These are phyloP conservation scores for Penicillium sp. DNA, from an alignment of 2,329 filamentous ascomycete genomes.

Conservation along the genomic window DNA sequence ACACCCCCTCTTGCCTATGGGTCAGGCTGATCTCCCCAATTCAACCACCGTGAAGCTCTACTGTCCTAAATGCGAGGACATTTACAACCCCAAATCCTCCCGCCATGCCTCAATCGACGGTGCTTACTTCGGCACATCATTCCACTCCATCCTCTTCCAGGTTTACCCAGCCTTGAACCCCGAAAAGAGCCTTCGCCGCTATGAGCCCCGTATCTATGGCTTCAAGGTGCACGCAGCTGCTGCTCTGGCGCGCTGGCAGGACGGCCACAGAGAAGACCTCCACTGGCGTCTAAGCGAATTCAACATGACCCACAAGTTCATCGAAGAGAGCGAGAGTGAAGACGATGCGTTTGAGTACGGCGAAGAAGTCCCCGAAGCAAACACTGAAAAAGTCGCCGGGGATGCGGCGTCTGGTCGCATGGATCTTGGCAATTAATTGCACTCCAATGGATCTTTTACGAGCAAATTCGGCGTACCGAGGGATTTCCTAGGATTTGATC, in stretches of 20 bases:
- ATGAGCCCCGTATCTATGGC: conserved; percentile 87
- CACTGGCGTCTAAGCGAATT: conserved; percentile 69
- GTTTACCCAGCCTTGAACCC: conserved; percentile 91
- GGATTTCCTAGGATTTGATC: conserved; percentile 21
- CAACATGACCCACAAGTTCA: conserved; percentile 74
- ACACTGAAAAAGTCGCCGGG: conserved; percentile 24
- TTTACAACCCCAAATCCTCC: conserved; percentile 98
- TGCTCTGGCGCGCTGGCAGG: conserved; percentile 88
- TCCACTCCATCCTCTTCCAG: conserved; percentile 99
- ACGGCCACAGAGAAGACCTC: conserved; percentile 77
- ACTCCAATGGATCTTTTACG: conserved; percentile 10
- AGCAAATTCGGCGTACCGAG: conserved; percentile 30
- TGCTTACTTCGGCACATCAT: conserved; percentile 96
- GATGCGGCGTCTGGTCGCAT: conserved; percentile 38
- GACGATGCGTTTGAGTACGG: conserved; percentile 52
- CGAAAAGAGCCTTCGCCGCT: conserved; percentile 79
- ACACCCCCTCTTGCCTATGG: conserved; percentile 92
- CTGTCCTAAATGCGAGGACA: conserved; percentile 94
- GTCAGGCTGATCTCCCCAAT: conserved; percentile 84
- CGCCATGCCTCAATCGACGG: conserved; percentile 94
- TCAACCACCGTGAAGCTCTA: conserved; percentile 93
- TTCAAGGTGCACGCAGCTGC: conserved; percentile 94
- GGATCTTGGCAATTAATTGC: conserved; percentile 36
- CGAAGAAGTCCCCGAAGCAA: conserved; percentile 41
- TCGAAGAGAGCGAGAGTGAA: conserved; percentile 65